Conservation (phyloP, 1,284 basidiomycete species). For the Malassezia yamatoensis region DNA sequence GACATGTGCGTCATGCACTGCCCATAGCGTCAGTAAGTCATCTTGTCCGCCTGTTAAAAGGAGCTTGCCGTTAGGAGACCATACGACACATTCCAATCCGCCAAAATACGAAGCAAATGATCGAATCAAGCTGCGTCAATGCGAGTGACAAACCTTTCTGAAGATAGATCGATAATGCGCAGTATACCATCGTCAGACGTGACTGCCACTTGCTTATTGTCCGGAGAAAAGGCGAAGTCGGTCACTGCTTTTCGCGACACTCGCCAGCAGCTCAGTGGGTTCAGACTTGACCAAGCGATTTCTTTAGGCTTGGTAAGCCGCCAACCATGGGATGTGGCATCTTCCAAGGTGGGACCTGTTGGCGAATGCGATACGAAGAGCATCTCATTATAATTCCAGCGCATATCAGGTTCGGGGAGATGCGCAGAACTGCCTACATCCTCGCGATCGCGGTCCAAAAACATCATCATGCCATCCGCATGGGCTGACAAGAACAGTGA, state of each 20-base stretch:
- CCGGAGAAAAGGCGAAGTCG: conserved; percentile 40
- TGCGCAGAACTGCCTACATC: conserved; percentile 54
- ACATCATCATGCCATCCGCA: conserved; percentile 73
- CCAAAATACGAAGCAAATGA: conserved; percentile 43
- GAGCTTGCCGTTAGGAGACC: conserved; percentile 90
- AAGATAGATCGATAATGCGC: conserved; percentile 32
- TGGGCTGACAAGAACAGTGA: conserved; percentile 83
- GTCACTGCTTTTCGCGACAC: conserved; percentile 23
- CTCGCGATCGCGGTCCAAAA: conserved; percentile 80
- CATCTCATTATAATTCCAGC: conserved; percentile 1
- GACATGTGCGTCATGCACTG: conserved; percentile 50
- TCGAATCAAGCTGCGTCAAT: conserved; percentile 20
- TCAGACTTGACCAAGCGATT: conserved; percentile 22
- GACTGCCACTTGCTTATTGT: conserved; percentile 29
- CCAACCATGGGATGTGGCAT: not conserved
- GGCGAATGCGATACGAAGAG: not conserved
- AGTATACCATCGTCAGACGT: conserved; percentile 35
- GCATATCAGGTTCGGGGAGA: not conserved
- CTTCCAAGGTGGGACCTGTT: not conserved
- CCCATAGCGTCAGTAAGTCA: conserved; percentile 65
- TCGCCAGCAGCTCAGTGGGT: conserved; percentile 39
- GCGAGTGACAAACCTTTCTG: conserved; percentile 18
- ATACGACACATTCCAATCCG: conserved; percentile 67
- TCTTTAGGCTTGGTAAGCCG: conserved; percentile 21
- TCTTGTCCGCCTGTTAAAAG: conserved; percentile 82